These are phyloP conservation scores for Ascochyta lentis DNA, from an alignment of 2,329 filamentous ascomycete species.

Conservation along the genomic window DNA sequence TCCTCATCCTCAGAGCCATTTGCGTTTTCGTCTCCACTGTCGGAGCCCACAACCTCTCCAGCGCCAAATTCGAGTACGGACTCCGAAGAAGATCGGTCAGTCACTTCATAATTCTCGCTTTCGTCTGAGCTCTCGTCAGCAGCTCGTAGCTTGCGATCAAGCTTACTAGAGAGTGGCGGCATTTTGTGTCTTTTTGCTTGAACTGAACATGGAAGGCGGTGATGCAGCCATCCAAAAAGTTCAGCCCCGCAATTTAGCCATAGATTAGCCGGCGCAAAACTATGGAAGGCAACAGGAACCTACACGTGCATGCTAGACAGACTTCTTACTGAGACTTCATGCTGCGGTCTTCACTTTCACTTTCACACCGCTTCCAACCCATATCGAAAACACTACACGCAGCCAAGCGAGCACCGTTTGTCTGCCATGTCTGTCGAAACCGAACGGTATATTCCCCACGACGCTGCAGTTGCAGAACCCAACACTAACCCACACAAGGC, in stretches of 20 bases:
- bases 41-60: slow-evolving; percentile 45
- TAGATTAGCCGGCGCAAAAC: slow-evolving; percentile 17
- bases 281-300: slow-evolving; percentile 13
- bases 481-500: slow-evolving; percentile 36
- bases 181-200: slow-evolving; percentile 5
- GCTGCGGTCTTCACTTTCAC: slow-evolving; percentile 11
- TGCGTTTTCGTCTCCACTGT: slow-evolving; percentile 32
- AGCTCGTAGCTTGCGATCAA: slow-evolving; percentile 46
- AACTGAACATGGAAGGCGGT: neutral
- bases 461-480: slow-evolving; percentile 29
- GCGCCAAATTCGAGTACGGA: slow-evolving; percentile 50
- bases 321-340: slow-evolving; percentile 11
- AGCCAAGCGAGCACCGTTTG: slow-evolving; percentile 25
- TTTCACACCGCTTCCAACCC: slow-evolving; percentile 6
- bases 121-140: slow-evolving; percentile 47
- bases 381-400: slow-evolving; percentile 5
- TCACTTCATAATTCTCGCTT: slow-evolving; percentile 50
- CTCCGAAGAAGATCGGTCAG: slow-evolving; percentile 48
- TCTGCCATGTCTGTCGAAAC: slow-evolving; percentile 33
- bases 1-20: slow-evolving; percentile 33
- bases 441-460: slow-evolving; percentile 38
- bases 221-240: slow-evolving; percentile 13
- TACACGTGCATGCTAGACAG: slow-evolving; percentile 12
- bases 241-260: slow-evolving; percentile 6
- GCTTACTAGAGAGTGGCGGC: slow-evolving; percentile 47